These are phyloP conservation scores for Leccinum cinnamomeum DNA, from an alignment of 1,284 basidiomycete species.

Conservation along the genomic window DNA sequence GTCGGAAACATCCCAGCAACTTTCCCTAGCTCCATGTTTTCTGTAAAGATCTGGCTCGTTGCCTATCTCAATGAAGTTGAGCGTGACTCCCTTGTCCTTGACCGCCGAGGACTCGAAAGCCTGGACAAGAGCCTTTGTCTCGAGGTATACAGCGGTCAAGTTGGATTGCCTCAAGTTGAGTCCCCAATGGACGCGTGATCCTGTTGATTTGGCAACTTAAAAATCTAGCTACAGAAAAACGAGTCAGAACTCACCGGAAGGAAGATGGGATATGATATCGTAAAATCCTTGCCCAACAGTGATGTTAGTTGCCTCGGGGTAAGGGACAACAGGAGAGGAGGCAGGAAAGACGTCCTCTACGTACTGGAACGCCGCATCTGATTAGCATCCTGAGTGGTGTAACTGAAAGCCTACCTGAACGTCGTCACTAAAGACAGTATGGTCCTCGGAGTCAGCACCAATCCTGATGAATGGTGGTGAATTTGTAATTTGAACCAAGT, in stretches of 20 bases:
- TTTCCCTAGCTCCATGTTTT: slow-evolving; percentile 47
- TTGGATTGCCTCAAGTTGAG: slow-evolving; percentile 62
- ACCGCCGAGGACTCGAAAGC: slow-evolving; percentile 50
- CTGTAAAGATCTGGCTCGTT: slow-evolving; percentile 65
- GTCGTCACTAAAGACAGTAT: slow-evolving; percentile 50
- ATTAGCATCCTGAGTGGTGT: slow-evolving; percentile 7
- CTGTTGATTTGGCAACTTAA: slow-evolving; percentile 27
- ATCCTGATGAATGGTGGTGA: slow-evolving; percentile 59
- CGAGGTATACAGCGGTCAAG: slow-evolving; percentile 55
- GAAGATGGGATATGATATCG: slow-evolving; percentile 53
- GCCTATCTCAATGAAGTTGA: slow-evolving; percentile 61
- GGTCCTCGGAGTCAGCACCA: slow-evolving; percentile 64
- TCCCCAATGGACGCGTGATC: slow-evolving; percentile 68
- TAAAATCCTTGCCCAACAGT: slow-evolving; percentile 63
- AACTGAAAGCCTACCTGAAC: slow-evolving; percentile 38
- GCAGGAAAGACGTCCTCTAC: slow-evolving; percentile 45
- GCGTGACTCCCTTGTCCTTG: slow-evolving; percentile 44
- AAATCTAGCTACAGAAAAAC: neutral
- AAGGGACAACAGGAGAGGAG: slow-evolving; percentile 49
- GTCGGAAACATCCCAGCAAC: slow-evolving; percentile 46
- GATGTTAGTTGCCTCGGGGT: slow-evolving; percentile 60
- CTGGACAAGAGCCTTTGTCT: slow-evolving; percentile 54
- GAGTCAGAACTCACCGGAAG: slow-evolving; percentile 38
- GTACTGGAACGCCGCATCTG: slow-evolving; percentile 7
- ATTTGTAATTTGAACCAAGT: slow-evolving; percentile 54